phyloP scores from a whole-genome alignment of 345 rosid species.

The Citrus medica region DNA sequence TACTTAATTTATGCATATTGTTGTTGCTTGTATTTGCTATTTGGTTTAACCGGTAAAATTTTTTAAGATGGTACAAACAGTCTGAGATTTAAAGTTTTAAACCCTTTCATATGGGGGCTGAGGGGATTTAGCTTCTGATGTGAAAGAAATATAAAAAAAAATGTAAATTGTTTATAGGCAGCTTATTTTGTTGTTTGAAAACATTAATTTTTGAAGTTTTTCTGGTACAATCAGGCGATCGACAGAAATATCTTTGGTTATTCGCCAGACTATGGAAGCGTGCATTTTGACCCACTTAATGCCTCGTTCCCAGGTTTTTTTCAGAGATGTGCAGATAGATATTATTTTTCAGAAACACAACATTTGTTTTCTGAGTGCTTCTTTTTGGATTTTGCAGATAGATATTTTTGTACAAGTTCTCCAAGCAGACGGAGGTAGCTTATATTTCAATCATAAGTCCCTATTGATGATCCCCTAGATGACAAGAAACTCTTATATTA shows the following conservation, averaged over 20 bases:
- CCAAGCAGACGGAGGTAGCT: constrained; percentile 96
- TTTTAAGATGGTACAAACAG: no score
- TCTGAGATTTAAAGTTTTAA: no score
- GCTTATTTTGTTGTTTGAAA: not conserved
- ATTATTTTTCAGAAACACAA: constrained; percentile 2
- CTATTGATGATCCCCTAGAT: not conserved
- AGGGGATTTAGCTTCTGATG: no score
- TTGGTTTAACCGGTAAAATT: no score
- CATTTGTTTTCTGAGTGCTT: constrained; percentile 4
- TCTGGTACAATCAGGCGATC: constrained; percentile 61
- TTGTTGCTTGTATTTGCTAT: no score
- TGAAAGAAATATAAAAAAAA: no score
- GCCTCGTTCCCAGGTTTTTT: constrained; percentile 91
- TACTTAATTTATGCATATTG: no score
- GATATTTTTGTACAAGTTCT: constrained; percentile 95
- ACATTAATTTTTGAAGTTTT: constrained; percentile 3
- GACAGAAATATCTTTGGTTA: constrained; percentile 87
- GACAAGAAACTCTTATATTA: constrained; percentile 2
- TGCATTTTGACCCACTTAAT: constrained; percentile 74
- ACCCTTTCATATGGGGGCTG: no score
- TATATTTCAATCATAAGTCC: constrained; percentile 2
- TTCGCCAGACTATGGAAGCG: constrained; percentile 96
- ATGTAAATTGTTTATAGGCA: not conserved
- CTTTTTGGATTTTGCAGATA: constrained; percentile 48
- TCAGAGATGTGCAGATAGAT: not conserved